These are phyloP conservation scores for Pelargonium cotyledonis DNA, from an alignment of 441 rosid genomes.

Conservation along the genomic window DNA sequence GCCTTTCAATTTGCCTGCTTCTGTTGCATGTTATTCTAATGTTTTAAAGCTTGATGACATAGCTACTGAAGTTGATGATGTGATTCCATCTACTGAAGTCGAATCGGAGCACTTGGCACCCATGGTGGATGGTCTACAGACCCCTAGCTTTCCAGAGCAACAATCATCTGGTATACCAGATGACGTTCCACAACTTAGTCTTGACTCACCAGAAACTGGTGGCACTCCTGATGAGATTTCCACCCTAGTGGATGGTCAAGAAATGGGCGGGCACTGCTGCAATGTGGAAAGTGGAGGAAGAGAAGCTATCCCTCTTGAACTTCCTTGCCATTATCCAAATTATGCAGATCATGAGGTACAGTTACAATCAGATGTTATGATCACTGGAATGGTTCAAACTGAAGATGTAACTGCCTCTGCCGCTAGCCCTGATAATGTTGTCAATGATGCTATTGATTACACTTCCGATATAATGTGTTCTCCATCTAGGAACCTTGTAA, in stretches of 20 bases:
- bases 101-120: slow-evolving; percentile 26
- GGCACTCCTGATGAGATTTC: slow-evolving; percentile 23
- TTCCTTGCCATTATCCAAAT: slow-evolving; percentile 19
- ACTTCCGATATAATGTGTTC: slow-evolving; percentile 31
- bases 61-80: slow-evolving; percentile 30
- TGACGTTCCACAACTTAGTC: slow-evolving; percentile 5
- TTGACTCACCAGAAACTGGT: not conserved
- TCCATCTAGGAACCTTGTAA: slow-evolving; percentile 23
- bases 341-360: slow-evolving; percentile 27
- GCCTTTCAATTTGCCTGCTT: slow-evolving; percentile 16
- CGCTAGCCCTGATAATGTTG: slow-evolving; percentile 21
- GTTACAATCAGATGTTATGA: slow-evolving; percentile 28
- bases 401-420: slow-evolving; percentile 26
- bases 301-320: slow-evolving; percentile 23
- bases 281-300: slow-evolving; percentile 20
- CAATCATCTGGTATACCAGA: slow-evolving; percentile 19
- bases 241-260: slow-evolving; percentile 19
- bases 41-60: slow-evolving; percentile 26
- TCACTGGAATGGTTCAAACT: slow-evolving; percentile 24
- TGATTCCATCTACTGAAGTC: slow-evolving; percentile 23
- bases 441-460: slow-evolving; percentile 19
- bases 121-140: slow-evolving; percentile 29
- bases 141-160: slow-evolving; percentile 29
- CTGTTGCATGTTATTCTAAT: slow-evolving; percentile 8
- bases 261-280: slow-evolving; percentile 13